These are phyloP conservation scores for Alternaria arborescens DNA, from an alignment of 2,329 filamentous ascomycete genomes.

Conservation along the genomic window DNA sequence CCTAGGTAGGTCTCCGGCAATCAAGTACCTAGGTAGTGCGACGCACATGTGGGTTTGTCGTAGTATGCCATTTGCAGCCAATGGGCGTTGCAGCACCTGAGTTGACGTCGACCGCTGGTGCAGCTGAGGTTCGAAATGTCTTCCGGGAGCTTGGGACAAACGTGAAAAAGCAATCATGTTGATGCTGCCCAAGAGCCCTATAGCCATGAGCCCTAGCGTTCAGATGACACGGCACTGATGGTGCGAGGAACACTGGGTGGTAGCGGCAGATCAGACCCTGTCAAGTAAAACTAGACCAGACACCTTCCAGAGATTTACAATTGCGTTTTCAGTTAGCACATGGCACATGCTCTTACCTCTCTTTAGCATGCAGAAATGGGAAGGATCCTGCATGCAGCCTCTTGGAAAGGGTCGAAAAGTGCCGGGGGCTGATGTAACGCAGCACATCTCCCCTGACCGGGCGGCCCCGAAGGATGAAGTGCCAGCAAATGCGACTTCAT, in stretches of 20 bases:
- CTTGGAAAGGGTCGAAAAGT: not conserved
- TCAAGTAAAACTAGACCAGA: not conserved
- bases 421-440: not conserved
- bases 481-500: not conserved
- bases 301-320: not conserved
- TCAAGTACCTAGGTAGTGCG: not conserved
- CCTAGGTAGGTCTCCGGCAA: not conserved
- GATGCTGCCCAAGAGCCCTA: not conserved
- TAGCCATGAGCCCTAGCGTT: not conserved
- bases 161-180: slow-evolving; percentile 6
- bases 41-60: not conserved
- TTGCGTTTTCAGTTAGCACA: not conserved
- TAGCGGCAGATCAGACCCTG: not conserved
- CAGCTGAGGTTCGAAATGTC: not conserved
- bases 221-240: slow-evolving; percentile 9
- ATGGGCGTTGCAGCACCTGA: not conserved
- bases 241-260: slow-evolving; percentile 6
- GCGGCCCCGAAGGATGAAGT: slow-evolving; percentile 1
- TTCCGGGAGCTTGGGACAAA: slow-evolving; percentile 8
- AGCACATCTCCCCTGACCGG: slow-evolving; percentile 3
- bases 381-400: slow-evolving; percentile 3
- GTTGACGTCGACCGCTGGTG: not conserved
- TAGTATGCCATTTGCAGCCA: not conserved
- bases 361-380: slow-evolving; percentile 1
- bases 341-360: not conserved